These are phyloP conservation scores for Salix brachista DNA, from an alignment of 345 rosid genomes.

Conservation along the genomic window DNA sequence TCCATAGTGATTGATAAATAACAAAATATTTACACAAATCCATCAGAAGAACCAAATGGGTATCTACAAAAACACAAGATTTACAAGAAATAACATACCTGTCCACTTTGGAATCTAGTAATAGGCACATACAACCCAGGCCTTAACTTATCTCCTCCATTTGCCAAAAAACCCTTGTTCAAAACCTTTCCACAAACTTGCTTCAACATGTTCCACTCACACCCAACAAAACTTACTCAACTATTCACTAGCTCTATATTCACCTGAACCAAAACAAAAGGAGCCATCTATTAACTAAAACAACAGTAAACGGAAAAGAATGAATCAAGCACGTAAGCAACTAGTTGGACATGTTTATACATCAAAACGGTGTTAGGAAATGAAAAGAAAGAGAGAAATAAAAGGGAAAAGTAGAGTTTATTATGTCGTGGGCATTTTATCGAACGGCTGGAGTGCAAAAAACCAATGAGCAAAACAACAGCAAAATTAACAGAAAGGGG, in stretches of 20 bases:
- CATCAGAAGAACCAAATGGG: too few species aligned
- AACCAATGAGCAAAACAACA: not conserved
- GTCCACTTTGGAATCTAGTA: conserved; percentile 40
- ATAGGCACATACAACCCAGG: conserved; percentile 34
- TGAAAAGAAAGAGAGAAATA: not conserved
- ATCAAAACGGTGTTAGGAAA: not conserved
- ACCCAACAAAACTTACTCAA: conserved; percentile 2
- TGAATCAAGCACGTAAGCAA: not conserved
- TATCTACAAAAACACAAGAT: too few species aligned
- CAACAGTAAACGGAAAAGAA: too few species aligned
- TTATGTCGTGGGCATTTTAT: conserved; percentile 6
- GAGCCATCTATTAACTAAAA: too few species aligned
- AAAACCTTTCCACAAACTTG: conserved; percentile 41
- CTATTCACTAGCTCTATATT: not conserved
- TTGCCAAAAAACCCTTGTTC: conserved; percentile 17
- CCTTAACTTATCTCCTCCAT: conserved; percentile 34
- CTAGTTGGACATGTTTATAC: not conserved
- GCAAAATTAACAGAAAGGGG: not conserved
- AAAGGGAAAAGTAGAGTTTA: not conserved
- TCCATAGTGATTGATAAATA: too few species aligned
- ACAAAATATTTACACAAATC: too few species aligned
- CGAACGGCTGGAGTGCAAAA: conserved; percentile 14
- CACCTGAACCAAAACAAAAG: too few species aligned
- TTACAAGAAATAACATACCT: conserved; percentile 23
- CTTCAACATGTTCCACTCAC: conserved; percentile 41